Percentiles rank a stretch among this genome's conserved stretches.
These are phyloP conservation scores for Candolleomyces aberdarensis DNA, from an alignment of 768 basidiomycete species.

Conservation along the genomic window DNA sequence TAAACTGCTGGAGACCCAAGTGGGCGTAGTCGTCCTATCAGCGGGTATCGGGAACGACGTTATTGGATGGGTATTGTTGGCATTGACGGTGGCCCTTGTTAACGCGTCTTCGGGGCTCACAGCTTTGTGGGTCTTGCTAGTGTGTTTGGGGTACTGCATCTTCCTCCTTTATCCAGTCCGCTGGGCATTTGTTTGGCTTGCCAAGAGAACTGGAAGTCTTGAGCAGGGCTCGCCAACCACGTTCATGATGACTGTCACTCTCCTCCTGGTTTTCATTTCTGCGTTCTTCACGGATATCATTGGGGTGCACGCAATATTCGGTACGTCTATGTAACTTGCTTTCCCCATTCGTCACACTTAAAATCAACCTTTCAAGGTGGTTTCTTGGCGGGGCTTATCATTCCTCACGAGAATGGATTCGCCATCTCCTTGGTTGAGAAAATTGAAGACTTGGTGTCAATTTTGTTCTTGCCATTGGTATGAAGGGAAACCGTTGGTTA, in stretches of 20 bases:
- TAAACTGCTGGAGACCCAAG: constrained; percentile 77
- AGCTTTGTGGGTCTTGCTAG: constrained; percentile 79
- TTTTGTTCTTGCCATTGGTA: constrained; percentile 76
- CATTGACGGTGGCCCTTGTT: constrained; percentile 79
- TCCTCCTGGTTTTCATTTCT: constrained; percentile 67
- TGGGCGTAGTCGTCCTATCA: constrained; percentile 77
- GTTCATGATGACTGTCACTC: constrained; percentile 73
- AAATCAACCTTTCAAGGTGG: constrained; percentile 40
- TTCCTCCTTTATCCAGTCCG: constrained; percentile 64
- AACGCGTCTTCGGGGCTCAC: constrained; percentile 72
- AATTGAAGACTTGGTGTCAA: constrained; percentile 78
- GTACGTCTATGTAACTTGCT: constrained; percentile 22
- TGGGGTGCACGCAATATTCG: constrained; percentile 70
- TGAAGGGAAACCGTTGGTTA: constrained; percentile 19
- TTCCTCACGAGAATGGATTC: constrained; percentile 81
- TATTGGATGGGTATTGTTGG: constrained; percentile 80
- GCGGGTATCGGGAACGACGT: constrained; percentile 81
- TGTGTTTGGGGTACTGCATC: constrained; percentile 59
- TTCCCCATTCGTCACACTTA: no score
- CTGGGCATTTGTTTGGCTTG: constrained; percentile 66
- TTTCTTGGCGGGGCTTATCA: constrained; percentile 80
- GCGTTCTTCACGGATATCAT: constrained; percentile 89
- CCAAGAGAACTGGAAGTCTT: constrained; percentile 63
- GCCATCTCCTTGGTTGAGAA: constrained; percentile 80
- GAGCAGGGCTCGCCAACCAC: constrained; percentile 72